Conservation (phyloP, 176 grass and related monocot genomes). For the Raddia guianensis region DNA sequence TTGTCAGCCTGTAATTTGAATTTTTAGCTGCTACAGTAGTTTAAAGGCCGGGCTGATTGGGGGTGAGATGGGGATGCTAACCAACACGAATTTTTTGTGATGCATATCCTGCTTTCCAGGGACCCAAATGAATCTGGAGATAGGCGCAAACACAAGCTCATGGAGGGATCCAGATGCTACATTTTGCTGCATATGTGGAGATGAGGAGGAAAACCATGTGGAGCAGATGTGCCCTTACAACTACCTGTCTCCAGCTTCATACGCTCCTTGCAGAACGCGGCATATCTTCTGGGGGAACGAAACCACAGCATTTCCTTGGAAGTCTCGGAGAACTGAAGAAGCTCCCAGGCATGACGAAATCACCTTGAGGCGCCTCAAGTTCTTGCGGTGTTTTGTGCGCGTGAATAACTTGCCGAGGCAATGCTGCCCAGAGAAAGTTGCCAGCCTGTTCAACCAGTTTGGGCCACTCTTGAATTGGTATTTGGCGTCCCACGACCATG, state of each 20-base stretch:
- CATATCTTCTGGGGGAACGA: slow-evolving; percentile 15
- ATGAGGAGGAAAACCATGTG: slow-evolving; percentile 1
- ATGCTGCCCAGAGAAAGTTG: neutral
- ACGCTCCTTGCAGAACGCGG: slow-evolving; percentile 29
- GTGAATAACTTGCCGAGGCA: slow-evolving; percentile 8
- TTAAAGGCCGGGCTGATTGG: too few relatives aligned
- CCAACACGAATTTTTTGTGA: neutral
- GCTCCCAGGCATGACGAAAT: neutral
- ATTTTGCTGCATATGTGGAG: slow-evolving; percentile 39
- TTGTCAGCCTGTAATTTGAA: too few relatives aligned
- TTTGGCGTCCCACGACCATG: neutral
- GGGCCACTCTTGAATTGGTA: neutral
- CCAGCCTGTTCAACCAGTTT: neutral
- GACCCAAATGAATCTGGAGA: neutral
- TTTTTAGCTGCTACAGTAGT: too few relatives aligned
- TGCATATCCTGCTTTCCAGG: neutral
- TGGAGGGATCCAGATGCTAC: slow-evolving; percentile 31
- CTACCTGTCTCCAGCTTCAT: slow-evolving; percentile 34
- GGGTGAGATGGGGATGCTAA: too few relatives aligned
- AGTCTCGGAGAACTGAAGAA: neutral
- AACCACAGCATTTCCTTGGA: neutral
- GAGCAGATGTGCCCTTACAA: slow-evolving; percentile 38
- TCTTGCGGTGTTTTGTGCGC: neutral
- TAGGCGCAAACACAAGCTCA: neutral
- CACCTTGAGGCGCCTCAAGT: neutral